phyloP scores from a whole-genome alignment of 2,329 filamentous ascomycete genomes.

The Myrmaecium sp. region DNA sequence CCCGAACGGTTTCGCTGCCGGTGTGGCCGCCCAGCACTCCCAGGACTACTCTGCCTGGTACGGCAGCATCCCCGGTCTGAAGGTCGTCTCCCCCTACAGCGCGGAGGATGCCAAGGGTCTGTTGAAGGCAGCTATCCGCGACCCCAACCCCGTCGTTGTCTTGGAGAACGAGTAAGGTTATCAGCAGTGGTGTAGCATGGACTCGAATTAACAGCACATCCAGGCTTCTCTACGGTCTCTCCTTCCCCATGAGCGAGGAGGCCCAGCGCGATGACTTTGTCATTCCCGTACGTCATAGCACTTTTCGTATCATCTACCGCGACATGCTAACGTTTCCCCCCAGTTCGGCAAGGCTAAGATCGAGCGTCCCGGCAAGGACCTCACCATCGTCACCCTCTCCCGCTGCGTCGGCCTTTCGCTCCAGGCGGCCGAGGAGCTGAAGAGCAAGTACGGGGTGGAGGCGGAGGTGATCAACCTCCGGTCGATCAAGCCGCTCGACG shows the following conservation, averaged over 20 bases:
- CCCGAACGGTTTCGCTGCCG: conserved; percentile 91
- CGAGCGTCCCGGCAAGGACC: conserved; percentile 85
- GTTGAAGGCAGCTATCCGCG: conserved; percentile 91
- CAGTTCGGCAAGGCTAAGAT: conserved; percentile 96
- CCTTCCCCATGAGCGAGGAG: conserved; percentile 93
- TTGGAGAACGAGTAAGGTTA: conserved; percentile 37
- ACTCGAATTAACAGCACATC: too few species aligned
- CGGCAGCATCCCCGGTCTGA: conserved; percentile 90
- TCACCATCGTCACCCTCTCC: conserved; percentile 88
- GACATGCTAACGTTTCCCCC: conserved; percentile 1
- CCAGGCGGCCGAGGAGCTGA: conserved; percentile 72
- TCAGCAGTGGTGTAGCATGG: conserved; percentile 6
- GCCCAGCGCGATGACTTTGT: conserved; percentile 95
- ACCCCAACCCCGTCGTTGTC: conserved; percentile 87
- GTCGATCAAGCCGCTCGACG: conserved; percentile 89
- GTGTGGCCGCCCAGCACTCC: conserved; percentile 94
- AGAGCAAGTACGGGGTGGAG: conserved; percentile 92
- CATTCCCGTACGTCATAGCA: conserved; percentile 40
- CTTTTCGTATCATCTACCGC: not conserved
- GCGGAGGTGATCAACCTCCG: conserved; percentile 96
- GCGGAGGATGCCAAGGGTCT: conserved; percentile 97
- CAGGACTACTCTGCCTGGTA: conserved; percentile 99
- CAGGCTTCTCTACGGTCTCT: conserved; percentile 70
- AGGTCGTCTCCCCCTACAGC: conserved; percentile 93
- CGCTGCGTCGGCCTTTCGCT: conserved; percentile 90